Base-by-base conservation (phyloP, 2,329 filamentous ascomycete genomes). In the Shiraia sp. region DNA sequence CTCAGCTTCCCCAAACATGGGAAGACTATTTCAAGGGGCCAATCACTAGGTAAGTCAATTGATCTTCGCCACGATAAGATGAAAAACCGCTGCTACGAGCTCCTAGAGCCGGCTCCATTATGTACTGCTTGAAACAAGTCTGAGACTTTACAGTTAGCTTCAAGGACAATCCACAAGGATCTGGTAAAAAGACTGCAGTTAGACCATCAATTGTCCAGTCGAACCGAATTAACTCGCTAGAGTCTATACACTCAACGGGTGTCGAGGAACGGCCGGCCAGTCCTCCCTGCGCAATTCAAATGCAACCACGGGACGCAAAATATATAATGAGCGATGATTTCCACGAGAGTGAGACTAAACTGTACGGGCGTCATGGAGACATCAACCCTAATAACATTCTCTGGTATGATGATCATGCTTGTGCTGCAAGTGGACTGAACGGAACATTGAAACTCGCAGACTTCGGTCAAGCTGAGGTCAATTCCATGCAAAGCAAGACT, bases 341-440 rank as follows among this genome's bases (percentile, higher is more conserved):
- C 8, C 10, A 28, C 10, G n/a, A 29, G 17, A 10, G 29, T 3
- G 10, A 29, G 8, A 50, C 37, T 10, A 24, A 36, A 22, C n/a
- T n/a, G n/a, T 52, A 42, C 13, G 52, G 49, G 0, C 52, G 64
- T 3, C 57, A 61, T 32, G 56, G 56, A 0, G 53, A 59, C 26
- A 48, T 59, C 6, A 52, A 55, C 17, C 57, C 57, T 1, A 45
- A 35, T 12, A 61, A 59, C 12, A 59, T 61, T 7, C 48, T 61
- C 2, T 47, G 42, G 39, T 61, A 49, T 10, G 9, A 27, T 10
- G 19, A 43, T 9, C 26, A 14, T 4, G 16, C 25, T 1, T 22
- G 26, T 5, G 27, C 19, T 5, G 2, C 3, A 2, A 26, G 6
- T 1, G 29, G 6, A 4, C 3, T 37, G 4, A 16, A 32, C 10